These are phyloP conservation scores for Sphaerosporella brunnea DNA, from an alignment of 495 filamentous ascomycete species.

Conservation along the genomic window DNA sequence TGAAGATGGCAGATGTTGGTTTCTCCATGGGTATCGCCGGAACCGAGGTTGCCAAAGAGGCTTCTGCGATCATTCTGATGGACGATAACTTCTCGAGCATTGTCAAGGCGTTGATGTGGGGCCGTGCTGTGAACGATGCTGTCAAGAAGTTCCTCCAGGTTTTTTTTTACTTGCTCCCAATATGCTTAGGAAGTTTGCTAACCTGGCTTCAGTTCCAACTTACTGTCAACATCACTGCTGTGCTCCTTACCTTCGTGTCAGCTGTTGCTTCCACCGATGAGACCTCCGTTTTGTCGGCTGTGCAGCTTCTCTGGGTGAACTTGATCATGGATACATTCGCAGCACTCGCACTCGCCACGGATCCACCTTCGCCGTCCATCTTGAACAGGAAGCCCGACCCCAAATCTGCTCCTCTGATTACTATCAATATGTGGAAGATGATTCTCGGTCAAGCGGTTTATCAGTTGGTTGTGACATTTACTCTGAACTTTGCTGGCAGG, in stretches of 20 bases:
- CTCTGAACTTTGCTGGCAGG: conserved; percentile 56
- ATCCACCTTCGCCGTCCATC: conserved; percentile 52
- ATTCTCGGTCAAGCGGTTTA: conserved; percentile 72
- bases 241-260: conserved; percentile 67
- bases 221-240: conserved; percentile 79
- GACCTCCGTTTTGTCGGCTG: conserved; percentile 60
- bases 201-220: conserved; percentile 55
- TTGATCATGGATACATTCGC: conserved; percentile 93
- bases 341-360: conserved; percentile 77
- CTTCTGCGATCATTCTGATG: conserved; percentile 85
- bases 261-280: conserved; percentile 48
- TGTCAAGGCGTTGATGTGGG: conserved; percentile 75
- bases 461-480: conserved; percentile 60
- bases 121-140: conserved; percentile 71
- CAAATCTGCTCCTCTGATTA: conserved; percentile 61
- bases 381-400: conserved; percentile 59
- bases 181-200: too few relatives aligned
- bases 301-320: conserved; percentile 83
- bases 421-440: conserved; percentile 83
- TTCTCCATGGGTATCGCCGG: conserved; percentile 87
- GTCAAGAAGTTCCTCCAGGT: conserved; percentile 82
- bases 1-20: conserved; percentile 75
- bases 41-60: conserved; percentile 84
- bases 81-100: conserved; percentile 89
- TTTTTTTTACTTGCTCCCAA: conserved; percentile 8